Evolutionary conservation across 1,284 basidiomycete genomes (phyloP).

Genomic region (Termitomyces sp.): DNA sequence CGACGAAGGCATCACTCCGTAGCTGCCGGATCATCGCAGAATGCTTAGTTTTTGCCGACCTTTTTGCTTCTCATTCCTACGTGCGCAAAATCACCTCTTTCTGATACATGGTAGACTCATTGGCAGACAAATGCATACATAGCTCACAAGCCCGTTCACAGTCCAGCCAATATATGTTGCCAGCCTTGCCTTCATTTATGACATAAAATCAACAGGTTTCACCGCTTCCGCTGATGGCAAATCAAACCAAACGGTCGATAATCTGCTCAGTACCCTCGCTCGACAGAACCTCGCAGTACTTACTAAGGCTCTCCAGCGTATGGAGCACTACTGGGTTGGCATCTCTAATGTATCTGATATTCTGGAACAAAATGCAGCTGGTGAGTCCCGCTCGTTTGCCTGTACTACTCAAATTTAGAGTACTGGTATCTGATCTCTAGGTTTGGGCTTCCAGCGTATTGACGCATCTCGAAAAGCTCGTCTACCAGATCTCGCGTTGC

Average conservation of each 20-base stretch:
- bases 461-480: slow-evolving; percentile 5
- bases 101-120: not conserved
- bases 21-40: slow-evolving; percentile 13
- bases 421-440: not conserved
- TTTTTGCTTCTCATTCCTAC: slow-evolving; percentile 15
- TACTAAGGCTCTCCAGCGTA: slow-evolving; percentile 13
- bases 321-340: slow-evolving; percentile 16
- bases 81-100: not conserved
- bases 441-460: slow-evolving; percentile 11
- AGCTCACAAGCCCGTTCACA: slow-evolving; percentile 14
- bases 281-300: slow-evolving; percentile 15
- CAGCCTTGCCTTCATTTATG: slow-evolving; percentile 13
- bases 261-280: slow-evolving; percentile 11
- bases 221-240: slow-evolving; percentile 4
- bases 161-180: slow-evolving; percentile 14
- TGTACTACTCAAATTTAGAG: not conserved
- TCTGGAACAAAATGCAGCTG: slow-evolving; percentile 10
- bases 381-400: not conserved
- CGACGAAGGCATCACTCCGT: slow-evolving; percentile 11
- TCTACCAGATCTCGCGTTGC: slow-evolving; percentile 6
- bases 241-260: slow-evolving; percentile 11
- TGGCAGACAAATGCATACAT: not conserved
- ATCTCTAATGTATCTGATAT: slow-evolving; percentile 11
- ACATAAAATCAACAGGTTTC: slow-evolving; percentile 9
- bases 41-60: slow-evolving; percentile 12